Evolutionary conservation across 2,329 filamentous ascomycete genomes (phyloP), one percentile per base, ranked within the genome.

Genomic region (Metarhizium sp.): DNA sequence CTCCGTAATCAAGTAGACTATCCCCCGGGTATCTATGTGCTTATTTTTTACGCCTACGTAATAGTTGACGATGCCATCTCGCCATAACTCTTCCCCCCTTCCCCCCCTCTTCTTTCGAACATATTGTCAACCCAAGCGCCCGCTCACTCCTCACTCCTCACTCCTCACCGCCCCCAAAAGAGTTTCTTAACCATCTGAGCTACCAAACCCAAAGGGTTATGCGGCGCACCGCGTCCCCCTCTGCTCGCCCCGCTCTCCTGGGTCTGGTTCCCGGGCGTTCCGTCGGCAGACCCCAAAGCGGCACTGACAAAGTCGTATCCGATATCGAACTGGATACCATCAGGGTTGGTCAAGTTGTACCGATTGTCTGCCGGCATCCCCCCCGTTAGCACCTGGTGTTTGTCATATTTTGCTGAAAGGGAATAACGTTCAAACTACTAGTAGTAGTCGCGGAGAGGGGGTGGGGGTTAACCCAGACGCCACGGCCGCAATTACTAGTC

Each of bases 251-350:
- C 18, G 55, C 48, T n/a, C 42, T 48, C 42, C 51, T 42, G 8
- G 54, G 18, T 18, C 48, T 51, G 45, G n/a, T 46, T 53, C 38
- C 51, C n/a, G 34, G 20, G 32, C 10, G 32, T 49, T 7, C 51
- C 54, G 20, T 47, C 18, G 48, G 54, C 32, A 20, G 52, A 47
- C 2, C 53, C 55, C 58, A 59, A 55, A 40, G 59, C 59, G 13
- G 62, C 62, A 5, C 56, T 55, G 32, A 65, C 59, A 55, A 63
- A 61, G 50, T 62, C 60, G 38, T 61, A 56, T 34, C 58, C 60
- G 52, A 63, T 58, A 20, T 64, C 61, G 25, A 58, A 58, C 13
- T 59, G 55, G 25, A 63, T 54, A 1, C 64, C 63, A 40, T 64
- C 59, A 0, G 62, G 61, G 25, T 65, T 64, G 25, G 50, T 53